Evolutionary conservation across 1,284 basidiomycete species (phyloP), one percentile per base, ranked within the genome.

Genomic region (Malassezia dermatis): DNA sequence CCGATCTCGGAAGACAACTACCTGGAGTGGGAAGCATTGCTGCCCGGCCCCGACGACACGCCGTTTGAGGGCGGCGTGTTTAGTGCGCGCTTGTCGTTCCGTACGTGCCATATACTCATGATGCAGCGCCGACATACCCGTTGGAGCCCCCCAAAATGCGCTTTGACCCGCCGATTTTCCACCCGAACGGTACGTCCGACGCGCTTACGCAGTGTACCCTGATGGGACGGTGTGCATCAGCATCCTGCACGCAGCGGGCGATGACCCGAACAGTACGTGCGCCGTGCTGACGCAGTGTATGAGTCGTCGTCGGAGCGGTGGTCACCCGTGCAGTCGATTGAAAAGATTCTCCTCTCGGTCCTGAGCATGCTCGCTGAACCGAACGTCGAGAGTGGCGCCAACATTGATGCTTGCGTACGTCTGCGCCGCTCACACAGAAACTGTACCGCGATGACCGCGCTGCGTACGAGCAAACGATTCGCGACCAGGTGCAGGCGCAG

Each of bases 331-430:
- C 89, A 94, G 77, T 88, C 86, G 69, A 89, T 98, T 40, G 88
- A 98, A 78, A 95, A 94, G 75, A 94, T 98, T 58, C 60, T 77
- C 27, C 61, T 98, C 6, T 90, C 88, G 64, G 93, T 98, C 19
- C 84, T 98, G 63, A 93, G 88, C 52, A 96, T 99, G 93, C 82
- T 99, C n/a, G 91, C 94, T 62, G 93, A 98, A 79, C 94, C 94
- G n/a, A 99, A 99, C 77, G 81, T 96, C 51, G 94, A 99, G 78
- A 89, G 86, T 63, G 93, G 93, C 30, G 94, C 94, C 43, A 96
- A 96, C 77, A 88, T 99, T 58, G 93, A 98, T 56, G 77, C 76
- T 34, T 77, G 76, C 66, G 76, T 77, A 56, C 64, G 76, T 68
- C 1, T 8, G 24, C 24, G 13, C 39, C 13, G 15, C 34, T 42